Base-by-base conservation (phyloP, 2,329 filamentous ascomycete species). In the Beauveria caledonica region DNA sequence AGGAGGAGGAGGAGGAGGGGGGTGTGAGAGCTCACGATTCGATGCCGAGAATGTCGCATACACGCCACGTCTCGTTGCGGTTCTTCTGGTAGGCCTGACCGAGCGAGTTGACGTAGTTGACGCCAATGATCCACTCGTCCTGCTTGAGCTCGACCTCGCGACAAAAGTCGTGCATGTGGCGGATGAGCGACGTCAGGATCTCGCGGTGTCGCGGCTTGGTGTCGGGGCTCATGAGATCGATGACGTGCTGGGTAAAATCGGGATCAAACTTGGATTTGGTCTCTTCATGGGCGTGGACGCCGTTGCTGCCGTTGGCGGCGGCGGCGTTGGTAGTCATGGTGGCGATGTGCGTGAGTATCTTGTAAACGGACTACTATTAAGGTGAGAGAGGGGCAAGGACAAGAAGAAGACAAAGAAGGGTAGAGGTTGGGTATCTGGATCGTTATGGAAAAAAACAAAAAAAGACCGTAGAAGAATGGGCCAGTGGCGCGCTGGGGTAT, bases 81-180 rank as follows among this genome's bases (percentile, higher is more conserved):
- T 83, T 87, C 70, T 82, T 81, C 59, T 81, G 81, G 64, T 82
- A 87, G 66, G 85, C 82, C 73, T 89, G 84, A 63, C 89, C 88
- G 63, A 90, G 82, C 50, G 83, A 80, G 77, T 92, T 92, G 75
- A 92, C 76, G 71, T 88, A 91, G 68, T 87, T 80, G 59, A 92
- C 87, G 58, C 88, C 89, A 8, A 83, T 74, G 73, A 90, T 82
- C 88, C 88, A 92, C 74, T 92, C 89, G 59, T 89, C 88, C 36
- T 84, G 80, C 19, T 85, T 90, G 56, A 92, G 82, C 74, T 92
- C 87, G 64, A 89, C 83, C 69, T 92, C 89, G 61, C 89, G 85
- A 60, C 85, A 82, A 72, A 92, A 92, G 74, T 91, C 87, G 77
- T 92, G 89, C 62, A 92, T 78, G 76, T 92, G 88, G 53, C 76